Evolutionary conservation across 2,329 filamentous ascomycete genomes (phyloP), one percentile per base, ranked within the genome.

Genomic region (Monilinia polystroma): DNA sequence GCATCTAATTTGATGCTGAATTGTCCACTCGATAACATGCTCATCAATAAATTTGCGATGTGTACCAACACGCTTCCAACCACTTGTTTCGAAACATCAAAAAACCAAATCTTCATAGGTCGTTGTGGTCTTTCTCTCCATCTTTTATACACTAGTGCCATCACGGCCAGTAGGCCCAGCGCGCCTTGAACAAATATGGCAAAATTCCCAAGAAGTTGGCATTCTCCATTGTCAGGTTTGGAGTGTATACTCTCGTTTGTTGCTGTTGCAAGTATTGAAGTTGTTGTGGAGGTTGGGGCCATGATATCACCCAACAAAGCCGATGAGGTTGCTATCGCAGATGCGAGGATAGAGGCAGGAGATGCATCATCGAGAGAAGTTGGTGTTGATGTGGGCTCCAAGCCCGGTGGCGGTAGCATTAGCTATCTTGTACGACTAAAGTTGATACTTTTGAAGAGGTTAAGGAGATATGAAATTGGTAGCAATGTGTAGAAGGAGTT

Each of bases 1-100:
- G 84, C 80, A 47, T 83, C 81, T 47, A 88, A 78, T 72, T 85
- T 85, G 43, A 92, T 84, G 66, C 86, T 86, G 74, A 98, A 90
- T 73, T 91, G 88, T 3, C 93, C 93, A 65, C 91, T 94, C 0
- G 92, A 96, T 72, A 99, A 84, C 91, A 98, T 92, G 57, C 92
- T 96, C 90, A 99, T 96, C 78, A 97, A 87, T 64, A 99, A 84
- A 76, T 99, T 99, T 72, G 93, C 91, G 55, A 94, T 83, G 79
- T 99, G 95, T 45, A 97, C 87, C 77, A 99, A 84, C 56, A 93
- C 89, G 41, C 93, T 96, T 29, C 95, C 95, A 75, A 98, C 91
- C 64, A 99, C 92, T 81, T 99, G 95, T 82, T 99, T 99, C 43
- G 92, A 96, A 32, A 89, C 95, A 76, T 99, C 95, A 78, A 98